These are phyloP conservation scores for Petunia secreta DNA, from an alignment of 257 asterid genomes.

Conservation along the genomic window DNA sequence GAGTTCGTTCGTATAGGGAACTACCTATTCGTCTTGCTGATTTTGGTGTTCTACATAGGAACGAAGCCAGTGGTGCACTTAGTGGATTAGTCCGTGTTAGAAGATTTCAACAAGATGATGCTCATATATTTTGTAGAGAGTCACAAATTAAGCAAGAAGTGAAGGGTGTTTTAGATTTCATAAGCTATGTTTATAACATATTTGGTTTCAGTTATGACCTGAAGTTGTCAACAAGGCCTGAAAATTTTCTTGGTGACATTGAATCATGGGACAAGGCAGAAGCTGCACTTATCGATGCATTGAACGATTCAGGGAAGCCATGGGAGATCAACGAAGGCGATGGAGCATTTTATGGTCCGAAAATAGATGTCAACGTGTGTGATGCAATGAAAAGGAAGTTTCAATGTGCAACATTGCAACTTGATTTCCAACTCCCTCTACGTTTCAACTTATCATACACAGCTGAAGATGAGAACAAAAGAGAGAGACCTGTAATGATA, in stretches of 20 bases:
- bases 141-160: slow-evolving; percentile 97
- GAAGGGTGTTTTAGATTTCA: slow-evolving; percentile 80
- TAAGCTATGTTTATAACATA: slow-evolving; percentile 60
- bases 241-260: slow-evolving; percentile 77
- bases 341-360: slow-evolving; percentile 19
- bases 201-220: slow-evolving; percentile 94
- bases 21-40: slow-evolving; percentile 95
- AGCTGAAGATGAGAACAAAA: slow-evolving; percentile 84
- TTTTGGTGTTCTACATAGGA: slow-evolving; percentile 93
- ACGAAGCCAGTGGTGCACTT: slow-evolving; percentile 97
- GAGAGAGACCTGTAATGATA: slow-evolving; percentile 93
- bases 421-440: slow-evolving; percentile 92
- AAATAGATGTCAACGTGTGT: slow-evolving; percentile 42
- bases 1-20: slow-evolving; percentile 94
- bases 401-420: slow-evolving; percentile 93
- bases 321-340: slow-evolving; percentile 77
- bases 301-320: slow-evolving; percentile 82
- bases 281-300: slow-evolving; percentile 84
- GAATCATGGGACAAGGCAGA: slow-evolving; percentile 87
- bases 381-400: slow-evolving; percentile 95
- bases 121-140: slow-evolving; percentile 97
- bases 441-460: slow-evolving; percentile 86
- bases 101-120: slow-evolving; percentile 92
- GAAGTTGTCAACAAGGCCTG: slow-evolving; percentile 94
- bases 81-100: slow-evolving; percentile 92